phyloP scores from a whole-genome alignment of 2,329 filamentous ascomycete genomes.

The Aspergillus sp. region DNA sequence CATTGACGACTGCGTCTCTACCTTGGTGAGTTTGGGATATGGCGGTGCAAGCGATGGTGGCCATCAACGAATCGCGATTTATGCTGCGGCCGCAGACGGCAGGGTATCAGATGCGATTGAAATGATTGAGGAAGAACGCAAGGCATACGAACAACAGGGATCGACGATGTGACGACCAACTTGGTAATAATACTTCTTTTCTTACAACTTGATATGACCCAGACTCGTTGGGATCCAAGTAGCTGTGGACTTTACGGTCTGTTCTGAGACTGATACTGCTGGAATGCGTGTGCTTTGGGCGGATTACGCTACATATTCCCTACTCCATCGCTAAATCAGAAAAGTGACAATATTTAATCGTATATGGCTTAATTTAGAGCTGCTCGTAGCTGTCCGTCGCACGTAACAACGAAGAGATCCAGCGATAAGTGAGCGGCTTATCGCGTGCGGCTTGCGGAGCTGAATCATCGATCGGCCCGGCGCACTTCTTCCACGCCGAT shows the following conservation, averaged over 20 bases:
- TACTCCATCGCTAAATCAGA: background rate
- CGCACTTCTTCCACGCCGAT: background rate
- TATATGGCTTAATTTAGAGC: background rate
- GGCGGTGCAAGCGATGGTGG: constrained; percentile 39
- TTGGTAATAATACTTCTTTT: constrained; percentile 1
- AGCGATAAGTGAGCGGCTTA: background rate
- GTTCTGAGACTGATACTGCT: constrained; percentile 1
- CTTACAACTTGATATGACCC: constrained; percentile 6
- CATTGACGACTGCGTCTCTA: constrained; percentile 42
- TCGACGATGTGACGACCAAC: constrained; percentile 12
- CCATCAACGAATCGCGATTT: constrained; percentile 42
- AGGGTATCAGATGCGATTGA: constrained; percentile 50
- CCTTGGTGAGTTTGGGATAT: constrained; percentile 46
- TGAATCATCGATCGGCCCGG: constrained; percentile 17
- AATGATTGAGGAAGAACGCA: constrained; percentile 53
- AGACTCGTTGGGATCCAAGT: background rate
- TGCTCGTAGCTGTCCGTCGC: too few species aligned
- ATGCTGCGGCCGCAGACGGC: constrained; percentile 48
- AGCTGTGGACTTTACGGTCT: background rate
- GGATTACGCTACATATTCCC: background rate
- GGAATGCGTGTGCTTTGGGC: background rate
- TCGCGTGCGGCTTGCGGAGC: background rate
- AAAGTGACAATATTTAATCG: background rate
- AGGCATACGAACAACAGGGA: constrained; percentile 39
- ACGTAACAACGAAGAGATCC: too few species aligned